phyloP scores from a whole-genome alignment of 2,329 filamentous ascomycete species.

The Saccharata proteae region DNA sequence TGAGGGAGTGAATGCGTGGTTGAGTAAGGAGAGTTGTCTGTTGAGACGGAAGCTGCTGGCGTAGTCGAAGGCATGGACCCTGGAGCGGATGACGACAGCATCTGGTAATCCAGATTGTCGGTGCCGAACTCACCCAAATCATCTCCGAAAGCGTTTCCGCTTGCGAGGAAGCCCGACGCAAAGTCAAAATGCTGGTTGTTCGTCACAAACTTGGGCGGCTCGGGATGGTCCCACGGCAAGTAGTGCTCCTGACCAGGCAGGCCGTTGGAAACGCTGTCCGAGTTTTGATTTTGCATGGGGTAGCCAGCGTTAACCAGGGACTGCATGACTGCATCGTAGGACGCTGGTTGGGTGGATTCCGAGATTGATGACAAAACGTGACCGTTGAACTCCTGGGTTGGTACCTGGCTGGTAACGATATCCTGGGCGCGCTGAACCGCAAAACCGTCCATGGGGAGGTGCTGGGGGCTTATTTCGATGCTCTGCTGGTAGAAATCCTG shows the following conservation, averaged over 20 bases:
- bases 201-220: too few relatives aligned
- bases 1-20: slow-evolving; percentile 19
- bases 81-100: slow-evolving; percentile 15
- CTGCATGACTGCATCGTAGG: slow-evolving; percentile 20
- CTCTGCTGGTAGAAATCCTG: slow-evolving; percentile 2
- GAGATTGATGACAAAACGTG: slow-evolving; percentile 7
- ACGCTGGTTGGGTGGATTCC: slow-evolving; percentile 7
- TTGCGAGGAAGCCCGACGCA: slow-evolving; percentile 15
- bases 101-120: slow-evolving; percentile 15
- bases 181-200: slow-evolving; percentile 5
- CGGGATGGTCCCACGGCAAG: slow-evolving; percentile 17
- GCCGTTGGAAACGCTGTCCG: slow-evolving; percentile 12
- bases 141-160: slow-evolving; percentile 13
- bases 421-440: slow-evolving; percentile 6
- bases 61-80: slow-evolving; percentile 17
- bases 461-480: slow-evolving; percentile 24
- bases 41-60: slow-evolving; percentile 20
- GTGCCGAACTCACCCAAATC: slow-evolving; percentile 17
- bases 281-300: slow-evolving; percentile 18
- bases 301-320: slow-evolving; percentile 16
- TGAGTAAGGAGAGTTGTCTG: slow-evolving; percentile 24
- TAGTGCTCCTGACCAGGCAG: slow-evolving; percentile 13
- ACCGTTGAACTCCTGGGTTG: slow-evolving; percentile 6
- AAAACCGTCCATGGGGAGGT: slow-evolving; percentile 16
- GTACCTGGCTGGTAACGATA: slow-evolving; percentile 5